Evolutionary conservation across 768 basidiomycete species (phyloP), one percentile per base, ranked within the genome.

Genomic region (Amanita rimosa): DNA sequence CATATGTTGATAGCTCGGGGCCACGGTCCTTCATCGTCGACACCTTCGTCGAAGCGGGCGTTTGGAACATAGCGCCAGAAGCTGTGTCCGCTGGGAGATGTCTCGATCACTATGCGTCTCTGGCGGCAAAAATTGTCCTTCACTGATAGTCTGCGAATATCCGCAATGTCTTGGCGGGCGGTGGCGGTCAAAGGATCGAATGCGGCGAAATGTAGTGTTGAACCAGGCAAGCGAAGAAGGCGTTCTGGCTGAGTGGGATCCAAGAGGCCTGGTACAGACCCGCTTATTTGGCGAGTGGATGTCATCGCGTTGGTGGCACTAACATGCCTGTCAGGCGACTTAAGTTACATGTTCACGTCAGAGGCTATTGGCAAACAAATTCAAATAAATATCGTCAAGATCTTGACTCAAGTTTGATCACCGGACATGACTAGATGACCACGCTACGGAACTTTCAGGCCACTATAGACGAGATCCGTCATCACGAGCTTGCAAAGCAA

Each of bases 11-110:
- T 64, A 7, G 76, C 57, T 46, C 85, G 70, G 11, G 87, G 86
- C 78, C 84, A 90, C 4, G 56, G 35, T 0, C 87, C 86, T 60
- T 90, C 87, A 48, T 85, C 76, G 29, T 60, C 59, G 8, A 75
- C 75, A 4, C 75, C 79, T 6, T 74, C 70, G 40, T 76, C 77
- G 48, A 67, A 63, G 48, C 70, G 73, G 3, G 86, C 85, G 43
- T 71, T 76, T 29, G 87, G 87, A 14, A 90, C 83, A 62, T 84
- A 89, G 38, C 87, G 73, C 87, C 86, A 90, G 50, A 69, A 72
- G 42, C 68, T 72, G 33, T 70, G 67, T 13, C 76, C 77, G n/a
- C 67, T 70, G 0, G 76, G 68, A 3, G 71, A 65, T 6, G 71
- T 78, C 65, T 90, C 87, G 29, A 89, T 69, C 2, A 89, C 83